phyloP scores from a whole-genome alignment of 176 grass and related monocot genomes.

The Bothriochloa decipiens region DNA sequence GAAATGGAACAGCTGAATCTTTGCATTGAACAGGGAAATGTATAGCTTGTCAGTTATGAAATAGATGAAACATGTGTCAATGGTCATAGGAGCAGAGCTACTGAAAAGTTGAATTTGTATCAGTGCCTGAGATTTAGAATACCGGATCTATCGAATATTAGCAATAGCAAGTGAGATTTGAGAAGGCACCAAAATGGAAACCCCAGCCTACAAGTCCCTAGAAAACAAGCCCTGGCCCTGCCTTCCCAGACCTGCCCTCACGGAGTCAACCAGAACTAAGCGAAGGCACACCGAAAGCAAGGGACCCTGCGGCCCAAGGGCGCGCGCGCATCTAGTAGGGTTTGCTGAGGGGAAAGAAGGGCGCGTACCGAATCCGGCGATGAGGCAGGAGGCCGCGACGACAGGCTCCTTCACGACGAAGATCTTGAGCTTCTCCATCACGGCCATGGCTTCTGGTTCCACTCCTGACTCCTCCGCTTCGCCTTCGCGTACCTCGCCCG shows the following conservation, averaged over 20 bases:
- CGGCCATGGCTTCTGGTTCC: constrained; percentile 45
- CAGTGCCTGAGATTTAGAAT: not conserved
- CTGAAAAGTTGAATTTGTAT: not conserved
- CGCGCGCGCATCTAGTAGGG: constrained; percentile 24
- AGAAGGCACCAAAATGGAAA: not conserved
- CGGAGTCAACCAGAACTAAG: too few relatives aligned
- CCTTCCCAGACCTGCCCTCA: not conserved
- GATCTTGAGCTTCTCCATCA: constrained; percentile 83
- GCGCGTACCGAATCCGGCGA: constrained; percentile 78
- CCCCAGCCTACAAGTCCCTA: not conserved
- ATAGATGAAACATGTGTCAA: not conserved
- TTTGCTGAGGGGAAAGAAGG: not conserved
- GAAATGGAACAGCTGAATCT: not conserved
- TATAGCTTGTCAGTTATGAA: not conserved
- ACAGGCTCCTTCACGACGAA: constrained; percentile 85
- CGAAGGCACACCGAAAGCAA: not conserved
- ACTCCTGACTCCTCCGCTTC: not conserved
- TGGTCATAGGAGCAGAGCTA: not conserved
- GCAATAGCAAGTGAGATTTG: not conserved
- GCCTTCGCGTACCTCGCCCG: not conserved
- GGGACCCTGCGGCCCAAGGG: not conserved
- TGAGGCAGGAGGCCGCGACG: constrained; percentile 84
- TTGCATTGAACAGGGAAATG: not conserved
- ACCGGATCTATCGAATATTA: constrained; percentile 19
- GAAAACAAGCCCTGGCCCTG: not conserved